phyloP scores from a whole-genome alignment of 345 rosid genomes.

The Heritiera littoralis region DNA sequence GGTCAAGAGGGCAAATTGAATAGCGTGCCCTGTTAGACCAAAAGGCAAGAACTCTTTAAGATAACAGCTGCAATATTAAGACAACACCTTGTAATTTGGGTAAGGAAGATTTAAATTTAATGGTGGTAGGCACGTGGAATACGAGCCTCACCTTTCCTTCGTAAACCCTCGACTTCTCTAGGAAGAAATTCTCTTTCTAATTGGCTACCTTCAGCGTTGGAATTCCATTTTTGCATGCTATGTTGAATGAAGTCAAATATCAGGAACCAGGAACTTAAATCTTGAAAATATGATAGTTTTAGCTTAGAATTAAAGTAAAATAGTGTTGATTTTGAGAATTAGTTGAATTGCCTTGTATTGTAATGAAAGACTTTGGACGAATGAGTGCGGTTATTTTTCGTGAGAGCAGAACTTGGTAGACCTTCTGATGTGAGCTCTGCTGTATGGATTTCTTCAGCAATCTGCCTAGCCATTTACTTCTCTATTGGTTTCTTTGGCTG shows the following conservation, averaged over 20 bases:
- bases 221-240: not conserved
- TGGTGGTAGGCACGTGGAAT: no score
- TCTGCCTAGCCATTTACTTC: conserved; percentile 66
- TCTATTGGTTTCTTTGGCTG: conserved; percentile 49
- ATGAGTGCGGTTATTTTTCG: conserved; percentile 74
- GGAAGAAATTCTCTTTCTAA: not conserved
- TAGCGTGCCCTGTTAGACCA: no score
- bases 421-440: conserved; percentile 67
- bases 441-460: conserved; percentile 52
- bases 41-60: no score
- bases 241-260: not conserved
- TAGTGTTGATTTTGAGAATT: not conserved
- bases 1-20: no score
- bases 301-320: not conserved
- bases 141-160: no score
- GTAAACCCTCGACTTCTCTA: no score
- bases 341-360: not conserved
- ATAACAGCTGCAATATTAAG: no score
- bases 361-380: not conserved
- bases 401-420: conserved; percentile 62
- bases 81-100: no score
- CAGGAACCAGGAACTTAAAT: not conserved
- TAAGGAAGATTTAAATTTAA: no score
- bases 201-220: not conserved
- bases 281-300: not conserved